Base-by-base conservation (phyloP, 306 rosid genomes). In the Rubus parviflorus region DNA sequence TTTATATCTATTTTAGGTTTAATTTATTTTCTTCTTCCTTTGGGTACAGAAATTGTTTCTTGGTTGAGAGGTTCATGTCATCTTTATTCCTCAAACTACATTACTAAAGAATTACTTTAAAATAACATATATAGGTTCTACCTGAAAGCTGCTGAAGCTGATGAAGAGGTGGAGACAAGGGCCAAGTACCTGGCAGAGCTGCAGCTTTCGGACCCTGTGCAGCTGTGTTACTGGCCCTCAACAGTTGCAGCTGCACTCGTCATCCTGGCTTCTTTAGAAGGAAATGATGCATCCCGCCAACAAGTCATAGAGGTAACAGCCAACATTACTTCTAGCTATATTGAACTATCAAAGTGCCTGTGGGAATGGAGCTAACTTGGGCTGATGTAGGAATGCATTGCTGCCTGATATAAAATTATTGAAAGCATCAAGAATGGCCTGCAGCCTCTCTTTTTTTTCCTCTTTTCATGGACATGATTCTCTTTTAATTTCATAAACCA, bases 241-340 rank as follows among this genome's bases (percentile, higher is more conserved):
- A 95, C 97, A 56, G 88, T 95, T 82, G 99, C 97, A 57, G 99
- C 99, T 78, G 91, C 97, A 15, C 74, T 96, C 49, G 97, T 96
- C 64, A 87, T 89, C 81, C 83, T 92, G 81, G 98, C 96, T 61
- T 83, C 89, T 83, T 81, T 91, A 40, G 89, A 90, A 82, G 51
- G 71, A 79, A 79, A 83, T 65, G 81, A 86, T 60, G 87, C 80
- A 70, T 75, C 86, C 73, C 80, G 79, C 79, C 88, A 86, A 75
- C 81, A 83, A 74, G 87, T 96, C 70, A 86, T 88, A 15, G 83
- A 87, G 93, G 99, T 95, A 82, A 76, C 42, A 38, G 17, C 77
- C 56, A 23, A 15, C 37, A 20, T 42, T 12, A 40, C 35, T 56
- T 60, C 19, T 22, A 13, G 12, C 52, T 56, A 56, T 25, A 7